Base-by-base conservation (phyloP, 164 flowering plant species). In the Liriodendron chinense region DNA sequence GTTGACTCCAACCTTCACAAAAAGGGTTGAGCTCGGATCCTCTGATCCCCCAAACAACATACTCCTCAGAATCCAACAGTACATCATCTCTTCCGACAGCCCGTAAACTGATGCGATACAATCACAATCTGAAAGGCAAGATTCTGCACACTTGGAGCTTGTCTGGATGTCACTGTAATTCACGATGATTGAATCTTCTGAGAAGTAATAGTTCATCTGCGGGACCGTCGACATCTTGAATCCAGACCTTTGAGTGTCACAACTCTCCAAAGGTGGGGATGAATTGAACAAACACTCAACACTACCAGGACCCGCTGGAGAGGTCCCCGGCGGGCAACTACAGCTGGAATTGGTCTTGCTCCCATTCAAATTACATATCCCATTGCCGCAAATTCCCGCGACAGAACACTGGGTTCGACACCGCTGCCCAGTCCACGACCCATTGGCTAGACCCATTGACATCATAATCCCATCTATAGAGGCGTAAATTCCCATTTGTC, bases 341-440 rank as follows among this genome's bases (percentile, higher is more conserved):
- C 99, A 96, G 16, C 90, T 83, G 16, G 90, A 88, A 79, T 92
- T 90, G 3, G 88, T 90, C 86, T 88, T 89, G 74, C 81, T 87
- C 67, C 80, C 83, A 47, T 88, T 89, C 79, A 92, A 77, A 74
- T 65, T 86, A 75, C 99, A 93, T 20, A 93, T 84, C 77, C 99
- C 99, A 69, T 87, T 89, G 22, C 99, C 97, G 66, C 99, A 96
- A 16, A 87, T 78, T 4, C 99, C 98, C 21, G 98, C 92, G 66
- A 92, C 90, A 10, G 85, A 88, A 72, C 99, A 96, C 0, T n/a
- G 95, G 98, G 47, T 88, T 93, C 9, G 97, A 90, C 7, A 91
- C 90, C 0, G 98, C 93, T 0, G 98, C 99, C 98, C 98, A 93
- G 34, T 96, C 96, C 0, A 94, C 74, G 10, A 90, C 94, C 99